Evolutionary conservation across 768 basidiomycete genomes (phyloP).

Genomic region (Rhodotorula toruloides): DNA sequence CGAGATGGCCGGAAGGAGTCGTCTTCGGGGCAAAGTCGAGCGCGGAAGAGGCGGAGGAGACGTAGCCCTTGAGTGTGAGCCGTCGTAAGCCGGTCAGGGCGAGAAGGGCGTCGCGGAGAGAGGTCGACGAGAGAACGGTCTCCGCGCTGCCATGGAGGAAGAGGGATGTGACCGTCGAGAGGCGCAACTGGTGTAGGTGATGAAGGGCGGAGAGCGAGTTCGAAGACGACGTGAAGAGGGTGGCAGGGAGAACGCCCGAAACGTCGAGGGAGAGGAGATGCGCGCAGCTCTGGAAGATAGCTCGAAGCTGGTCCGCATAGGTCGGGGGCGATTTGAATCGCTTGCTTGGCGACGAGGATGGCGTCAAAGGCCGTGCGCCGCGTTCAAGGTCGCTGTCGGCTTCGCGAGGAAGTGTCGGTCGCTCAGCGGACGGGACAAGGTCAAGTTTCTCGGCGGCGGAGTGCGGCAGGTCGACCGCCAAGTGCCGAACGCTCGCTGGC

Average conservation of each 20-base stretch:
- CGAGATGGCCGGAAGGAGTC: constrained; percentile 1
- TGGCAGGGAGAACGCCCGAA: constrained; percentile 4
- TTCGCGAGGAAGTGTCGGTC: neutral
- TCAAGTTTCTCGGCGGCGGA: neutral
- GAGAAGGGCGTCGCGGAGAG: constrained; percentile 27
- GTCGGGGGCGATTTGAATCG: neutral
- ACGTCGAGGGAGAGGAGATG: constrained; percentile 26
- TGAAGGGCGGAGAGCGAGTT: constrained; percentile 2
- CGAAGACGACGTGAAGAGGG: constrained; percentile 8
- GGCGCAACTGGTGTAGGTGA: constrained; percentile 27
- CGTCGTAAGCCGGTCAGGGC: constrained; percentile 4
- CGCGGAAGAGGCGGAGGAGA: constrained; percentile 1
- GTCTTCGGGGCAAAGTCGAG: constrained; percentile 21
- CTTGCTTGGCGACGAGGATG: neutral
- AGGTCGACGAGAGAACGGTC: neutral
- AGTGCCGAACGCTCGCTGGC: constrained; percentile 4
- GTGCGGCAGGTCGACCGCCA: constrained; percentile 11
- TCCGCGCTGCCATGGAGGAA: neutral
- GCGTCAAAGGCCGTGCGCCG: neutral
- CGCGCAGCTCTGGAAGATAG: constrained; percentile 23
- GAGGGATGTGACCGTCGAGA: constrained; percentile 17
- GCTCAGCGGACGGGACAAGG: neutral
- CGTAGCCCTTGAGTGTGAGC: constrained; percentile 21
- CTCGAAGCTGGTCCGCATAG: constrained; percentile 9
- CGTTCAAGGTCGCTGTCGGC: constrained; percentile 15